phyloP scores from a whole-genome alignment of 202 grass and related monocot genomes.

The Alloteropsis angusta region DNA sequence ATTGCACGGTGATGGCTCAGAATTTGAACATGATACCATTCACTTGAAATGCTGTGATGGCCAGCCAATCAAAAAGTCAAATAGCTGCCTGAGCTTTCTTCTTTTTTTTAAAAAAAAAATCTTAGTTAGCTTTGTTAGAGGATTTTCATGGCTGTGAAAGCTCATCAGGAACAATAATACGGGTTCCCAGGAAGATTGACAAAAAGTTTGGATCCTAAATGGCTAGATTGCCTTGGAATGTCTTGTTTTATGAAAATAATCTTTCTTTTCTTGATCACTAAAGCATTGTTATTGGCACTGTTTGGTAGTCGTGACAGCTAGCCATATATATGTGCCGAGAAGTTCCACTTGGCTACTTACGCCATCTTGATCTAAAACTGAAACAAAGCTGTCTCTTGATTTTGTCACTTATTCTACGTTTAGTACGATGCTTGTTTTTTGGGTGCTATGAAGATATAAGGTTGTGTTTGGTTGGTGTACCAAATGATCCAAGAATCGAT shows the following conservation, averaged over 20 bases:
- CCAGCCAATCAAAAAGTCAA: conserved; percentile 14
- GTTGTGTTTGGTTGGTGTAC: too few relatives aligned
- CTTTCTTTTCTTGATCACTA: neutral
- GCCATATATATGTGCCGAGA: neutral
- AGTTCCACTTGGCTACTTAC: neutral
- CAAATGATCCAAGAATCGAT: too few relatives aligned
- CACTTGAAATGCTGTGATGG: conserved; percentile 39
- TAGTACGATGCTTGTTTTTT: neutral
- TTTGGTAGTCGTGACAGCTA: neutral
- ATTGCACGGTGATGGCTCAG: conserved; percentile 20
- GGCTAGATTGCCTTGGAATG: neutral
- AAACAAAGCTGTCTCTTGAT: neutral
- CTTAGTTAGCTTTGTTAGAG: neutral
- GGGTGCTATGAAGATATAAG: neutral
- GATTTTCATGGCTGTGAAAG: neutral
- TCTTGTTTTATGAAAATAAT: neutral
- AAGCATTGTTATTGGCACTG: neutral
- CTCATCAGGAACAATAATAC: neutral
- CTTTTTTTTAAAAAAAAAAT: neutral
- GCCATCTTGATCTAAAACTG: neutral
- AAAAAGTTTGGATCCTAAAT: neutral
- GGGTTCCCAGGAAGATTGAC: neutral
- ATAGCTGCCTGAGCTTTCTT: conserved; percentile 40
- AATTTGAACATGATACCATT: neutral
- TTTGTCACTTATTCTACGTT: neutral